Evolutionary conservation across 768 basidiomycete genomes (phyloP), one percentile per base, ranked within the genome.

Genomic region (Rhizopogon salebrosus): DNA sequence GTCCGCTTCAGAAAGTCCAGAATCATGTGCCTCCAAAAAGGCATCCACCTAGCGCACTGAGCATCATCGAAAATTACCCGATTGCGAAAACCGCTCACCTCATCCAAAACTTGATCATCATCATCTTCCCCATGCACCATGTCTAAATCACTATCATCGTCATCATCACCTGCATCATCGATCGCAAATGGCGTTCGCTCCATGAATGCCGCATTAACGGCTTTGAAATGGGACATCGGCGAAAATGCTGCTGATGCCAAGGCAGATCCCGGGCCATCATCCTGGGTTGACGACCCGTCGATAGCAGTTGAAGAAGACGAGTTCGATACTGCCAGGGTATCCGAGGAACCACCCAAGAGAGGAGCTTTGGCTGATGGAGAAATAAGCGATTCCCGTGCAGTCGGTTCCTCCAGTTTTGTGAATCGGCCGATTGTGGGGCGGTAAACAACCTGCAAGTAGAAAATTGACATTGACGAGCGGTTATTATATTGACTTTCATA

Each of bases 121-220:
- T 86, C 85, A 41, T 81, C 84, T 46, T 77, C 82, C 13, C 72
- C 73, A 24, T 80, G 83, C 5, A 77, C 81, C 26, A 72, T 70
- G 7, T 71, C 73, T 6, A 79, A 70, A 66, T 84, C 71, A 64
- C 85, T 70, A 10, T 89, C 87, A 0, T 85, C 85, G 24, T 87
- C 89, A 53, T 87, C 87, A 58, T 92, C 90, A 49, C 84, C 87
- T 3, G 86, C 91, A 68, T 94, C 92, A 63, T 99, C 97, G 54
- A 98, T 97, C n/a, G 92, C 92, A 66, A 99, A 99, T 57, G 88
- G 87, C 23, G 92, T 93, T 39, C 95, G 77, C 65, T 95, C 90
- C 87, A 95, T 87, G 41, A 92, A 75, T 27, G 90, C 89, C 29
- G 87, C 87, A 57, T 82, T 88, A 48, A 87, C 89, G 0, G 84